These are phyloP conservation scores for Aspergillus clavatus DNA, from an alignment of 2,329 filamentous ascomycete species.

Conservation along the genomic window DNA sequence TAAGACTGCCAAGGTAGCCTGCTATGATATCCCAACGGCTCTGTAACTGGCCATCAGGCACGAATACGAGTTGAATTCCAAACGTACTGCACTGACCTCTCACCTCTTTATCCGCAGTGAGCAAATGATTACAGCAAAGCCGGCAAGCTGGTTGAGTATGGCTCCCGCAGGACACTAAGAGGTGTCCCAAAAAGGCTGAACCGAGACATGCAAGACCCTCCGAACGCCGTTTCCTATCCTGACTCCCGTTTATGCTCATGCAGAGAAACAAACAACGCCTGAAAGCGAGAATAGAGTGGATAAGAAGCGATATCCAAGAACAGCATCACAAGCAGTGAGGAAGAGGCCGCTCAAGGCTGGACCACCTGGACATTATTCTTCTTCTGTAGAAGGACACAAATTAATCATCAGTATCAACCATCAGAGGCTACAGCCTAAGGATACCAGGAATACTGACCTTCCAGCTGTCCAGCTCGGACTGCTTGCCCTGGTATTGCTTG, in stretches of 20 bases:
- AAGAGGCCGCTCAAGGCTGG: constrained; percentile 29
- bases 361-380: constrained; percentile 49
- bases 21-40: no score
- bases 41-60: no score
- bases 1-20: no score
- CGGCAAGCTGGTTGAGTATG: no score
- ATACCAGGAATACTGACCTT: constrained; percentile 61
- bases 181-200: background rate
- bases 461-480: constrained; percentile 95
- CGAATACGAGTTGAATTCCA: background rate
- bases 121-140: no score
- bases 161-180: background rate
- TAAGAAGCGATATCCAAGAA: background rate
- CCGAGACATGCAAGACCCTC: background rate
- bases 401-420: background rate
- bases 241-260: background rate
- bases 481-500: constrained; percentile 93
- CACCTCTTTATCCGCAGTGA: no score
- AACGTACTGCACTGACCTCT: no score
- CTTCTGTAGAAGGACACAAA: constrained; percentile 31
- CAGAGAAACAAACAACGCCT: background rate
- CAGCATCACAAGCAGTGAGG: background rate
- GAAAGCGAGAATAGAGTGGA: constrained; percentile 2
- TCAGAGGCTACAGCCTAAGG: no score
- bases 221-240: constrained; percentile 5